Evolutionary conservation across 1,284 basidiomycete species (phyloP), one percentile per base, ranked within the genome.

Genomic region (Amylostereum chailletii): DNA sequence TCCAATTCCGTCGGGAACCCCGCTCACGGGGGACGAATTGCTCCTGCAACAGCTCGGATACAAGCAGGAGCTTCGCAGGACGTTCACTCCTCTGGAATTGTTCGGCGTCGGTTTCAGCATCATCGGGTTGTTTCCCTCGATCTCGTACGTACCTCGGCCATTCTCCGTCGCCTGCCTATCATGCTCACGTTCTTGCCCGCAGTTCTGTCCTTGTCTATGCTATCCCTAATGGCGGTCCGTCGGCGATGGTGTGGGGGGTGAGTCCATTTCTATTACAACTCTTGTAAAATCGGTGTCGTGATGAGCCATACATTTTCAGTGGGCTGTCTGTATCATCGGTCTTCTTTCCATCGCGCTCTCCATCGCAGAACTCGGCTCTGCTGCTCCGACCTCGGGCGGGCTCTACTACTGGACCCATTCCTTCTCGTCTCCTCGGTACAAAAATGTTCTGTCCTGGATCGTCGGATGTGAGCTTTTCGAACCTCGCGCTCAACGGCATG

Each of bases 181-280:
- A 11, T 5, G 27, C 27, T 30, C 27, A 10, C 4, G 11, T 29
- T 7, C 48, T 37, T 45, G 45, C 11, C 40, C 42, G 52, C 42
- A 65, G 68, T 3, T 68, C 70, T 4, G 68, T 68, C 1, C 57
- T 72, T n/a, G 58, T 71, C 46, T 72, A 66, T 57, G 42, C 42
- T 30, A 43, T 43, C 19, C 66, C 69, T 5, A 71, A 73, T 54
- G 75, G 74, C 26, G 73, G 73, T 0, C 63, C 70, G 1, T 62
- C 68, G 4, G 63, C 68, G 19, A 73, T 76, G 70, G 68, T 75
- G 31, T 76, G 74, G 74, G 74, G 65, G 5, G 63, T 65, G 57
- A 26, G 63, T 57, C 5, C 11, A 6, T 11, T 4, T 8, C 19
- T 27, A 42, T 9, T 1, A 19, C 19, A 19, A 1, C 19, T 19